Percentiles rank a stretch among this genome's conserved stretches.
Conservation (phyloP, 2,329 filamentous ascomycete genomes). For the Calonectria pteridis region DNA sequence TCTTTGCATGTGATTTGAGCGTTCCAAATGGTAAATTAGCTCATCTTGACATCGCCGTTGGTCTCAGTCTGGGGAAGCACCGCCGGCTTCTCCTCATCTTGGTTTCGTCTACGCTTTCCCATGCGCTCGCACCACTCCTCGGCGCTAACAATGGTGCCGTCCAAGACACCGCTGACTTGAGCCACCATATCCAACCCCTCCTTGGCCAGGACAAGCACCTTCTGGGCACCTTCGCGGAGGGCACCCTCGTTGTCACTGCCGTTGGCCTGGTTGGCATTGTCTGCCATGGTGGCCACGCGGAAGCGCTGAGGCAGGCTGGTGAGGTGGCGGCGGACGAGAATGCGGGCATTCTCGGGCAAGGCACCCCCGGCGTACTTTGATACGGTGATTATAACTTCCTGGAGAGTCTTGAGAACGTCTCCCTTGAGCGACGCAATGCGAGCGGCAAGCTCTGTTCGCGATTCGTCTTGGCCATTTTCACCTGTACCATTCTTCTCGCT, state of each 20-base stretch:
- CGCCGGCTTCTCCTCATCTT: constrained; percentile 45
- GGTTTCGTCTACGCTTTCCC: constrained; percentile 57
- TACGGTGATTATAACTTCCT: constrained; percentile 85
- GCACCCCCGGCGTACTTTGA: constrained; percentile 93
- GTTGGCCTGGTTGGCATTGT: constrained; percentile 43
- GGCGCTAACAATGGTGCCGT: constrained; percentile 89
- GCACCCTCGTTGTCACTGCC: constrained; percentile 53
- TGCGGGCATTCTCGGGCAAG: constrained; percentile 87
- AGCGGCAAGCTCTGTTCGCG: constrained; percentile 63
- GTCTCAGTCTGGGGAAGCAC: constrained; percentile 41
- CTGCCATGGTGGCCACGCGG: constrained; percentile 73
- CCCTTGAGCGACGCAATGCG: constrained; percentile 76
- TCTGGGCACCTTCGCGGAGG: constrained; percentile 72
- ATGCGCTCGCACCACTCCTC: constrained; percentile 91
- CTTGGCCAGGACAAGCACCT: constrained; percentile 86
- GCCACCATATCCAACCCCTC: constrained; percentile 95
- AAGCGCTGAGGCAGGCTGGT: constrained; percentile 88
- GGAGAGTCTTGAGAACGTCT: constrained; percentile 83
- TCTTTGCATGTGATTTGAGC: background rate
- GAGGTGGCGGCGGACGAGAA: constrained; percentile 86
- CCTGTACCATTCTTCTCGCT: constrained; percentile 11
- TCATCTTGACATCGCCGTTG: constrained; percentile 48
- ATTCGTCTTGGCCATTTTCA: constrained; percentile 41
- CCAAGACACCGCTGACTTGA: constrained; percentile 88
- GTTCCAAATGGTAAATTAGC: constrained; percentile 22